Base-by-base conservation (phyloP, 768 basidiomycete species). In the Xerocomellus chrysenteron region DNA sequence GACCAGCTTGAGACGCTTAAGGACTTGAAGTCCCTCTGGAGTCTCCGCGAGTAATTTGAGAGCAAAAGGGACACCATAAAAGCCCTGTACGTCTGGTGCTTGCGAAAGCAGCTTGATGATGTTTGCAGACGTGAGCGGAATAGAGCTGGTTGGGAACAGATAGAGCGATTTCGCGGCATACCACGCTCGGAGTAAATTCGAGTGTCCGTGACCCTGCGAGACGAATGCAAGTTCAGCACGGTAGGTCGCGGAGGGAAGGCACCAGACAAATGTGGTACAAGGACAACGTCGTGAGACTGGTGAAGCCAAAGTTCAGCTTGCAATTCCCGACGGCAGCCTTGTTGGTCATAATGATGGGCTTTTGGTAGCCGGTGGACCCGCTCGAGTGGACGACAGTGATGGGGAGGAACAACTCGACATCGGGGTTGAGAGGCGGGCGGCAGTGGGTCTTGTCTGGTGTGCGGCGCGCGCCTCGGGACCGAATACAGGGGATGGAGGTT, bases 11-110 rank as follows among this genome's bases (percentile, higher is more conserved):
- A 83, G 80, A 14, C 65, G 62, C 19, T 64, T 69, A 6, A 85
- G 72, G 13, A 72, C 65, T 4, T 69, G 55, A 10, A 78, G 66
- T 24, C 82, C 82, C 57, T 79, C 78, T 8, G 71, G 64, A 0
- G 76, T 75, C 67, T 84, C 84, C 0, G 71, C 76, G 1, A 85
- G 70, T 1, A 84, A 67, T 64, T 80, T 74, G 42, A 76, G 71
- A 19, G 76, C 71, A 47, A 62, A 49, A 13, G 78, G 77, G 16
- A 76, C 78, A 14, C 72, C 74, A 47, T 63, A 75, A 52, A 75
- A 64, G 9, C 67, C 71, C 42, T 65, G 57, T 56, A 71, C 64
- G 24, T 68, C 63, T 9, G 73, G 69, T 35, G 76, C 69, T 5
- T 74, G 71, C 1, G 62, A 60, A 12, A 81, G 63, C 8, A 80